A percentile compares a stretch with the other conserved stretches of the same genome.
Conservation (phyloP, 2,329 filamentous ascomycete species). For the Coleophoma crateriformis region DNA sequence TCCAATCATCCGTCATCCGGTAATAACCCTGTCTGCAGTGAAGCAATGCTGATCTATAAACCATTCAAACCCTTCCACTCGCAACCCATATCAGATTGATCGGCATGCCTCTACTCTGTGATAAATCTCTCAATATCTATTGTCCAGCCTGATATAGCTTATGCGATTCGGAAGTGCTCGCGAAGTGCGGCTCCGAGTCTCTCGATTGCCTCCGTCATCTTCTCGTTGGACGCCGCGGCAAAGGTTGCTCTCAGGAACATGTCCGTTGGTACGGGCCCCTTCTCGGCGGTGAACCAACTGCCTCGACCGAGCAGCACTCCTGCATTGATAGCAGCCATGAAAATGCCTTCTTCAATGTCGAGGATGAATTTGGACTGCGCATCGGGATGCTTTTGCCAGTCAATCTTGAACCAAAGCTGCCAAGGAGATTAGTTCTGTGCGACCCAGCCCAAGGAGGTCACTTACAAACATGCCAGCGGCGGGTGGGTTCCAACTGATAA, state of each 20-base stretch:
- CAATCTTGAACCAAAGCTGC: slow-evolving; percentile 68
- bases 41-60: no score
- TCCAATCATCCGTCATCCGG: no score
- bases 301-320: slow-evolving; percentile 79
- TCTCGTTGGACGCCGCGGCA: slow-evolving; percentile 68
- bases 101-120: no score
- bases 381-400: slow-evolving; percentile 61
- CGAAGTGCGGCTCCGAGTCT: slow-evolving; percentile 73
- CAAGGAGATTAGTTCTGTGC: slow-evolving; percentile 4
- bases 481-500: slow-evolving; percentile 72
- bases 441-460: slow-evolving; percentile 16
- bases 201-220: slow-evolving; percentile 66
- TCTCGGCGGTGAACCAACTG: slow-evolving; percentile 85
- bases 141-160: no score
- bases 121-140: no score
- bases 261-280: slow-evolving; percentile 40
- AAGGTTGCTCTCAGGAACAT: slow-evolving; percentile 86
- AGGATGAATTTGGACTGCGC: slow-evolving; percentile 46
- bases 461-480: slow-evolving; percentile 87
- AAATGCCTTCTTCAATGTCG: slow-evolving; percentile 81
- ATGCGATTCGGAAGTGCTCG: slow-evolving; percentile 43
- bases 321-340: slow-evolving; percentile 67
- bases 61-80: no score
- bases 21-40: no score
- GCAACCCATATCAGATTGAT: no score